phyloP scores from a whole-genome alignment of 495 filamentous ascomycete genomes.

The Daldinia caldariorum region DNA sequence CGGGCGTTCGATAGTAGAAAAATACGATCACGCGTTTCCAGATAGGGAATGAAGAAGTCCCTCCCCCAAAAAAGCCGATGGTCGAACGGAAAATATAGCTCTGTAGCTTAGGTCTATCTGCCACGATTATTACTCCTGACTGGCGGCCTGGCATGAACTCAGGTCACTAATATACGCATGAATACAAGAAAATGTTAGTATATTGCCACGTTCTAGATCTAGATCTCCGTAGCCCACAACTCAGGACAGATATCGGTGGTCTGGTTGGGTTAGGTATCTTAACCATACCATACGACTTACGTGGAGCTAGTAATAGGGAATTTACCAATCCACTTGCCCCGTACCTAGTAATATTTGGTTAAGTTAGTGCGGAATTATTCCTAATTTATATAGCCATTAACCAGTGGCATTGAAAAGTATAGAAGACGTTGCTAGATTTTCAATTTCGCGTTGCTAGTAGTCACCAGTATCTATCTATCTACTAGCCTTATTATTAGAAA shows the following conservation, averaged over 20 bases:
- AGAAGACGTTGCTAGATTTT: not conserved
- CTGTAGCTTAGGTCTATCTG: constrained; percentile 16
- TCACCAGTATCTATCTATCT: too few relatives aligned
- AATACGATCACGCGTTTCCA: constrained; percentile 14
- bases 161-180: constrained; percentile 22
- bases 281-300: too few relatives aligned
- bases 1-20: constrained; percentile 22
- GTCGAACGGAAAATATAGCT: constrained; percentile 12
- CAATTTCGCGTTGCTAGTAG: too few relatives aligned
- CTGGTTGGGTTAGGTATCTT: not conserved
- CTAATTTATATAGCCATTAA: too few relatives aligned
- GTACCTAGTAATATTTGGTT: not conserved
- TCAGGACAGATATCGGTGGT: not conserved
- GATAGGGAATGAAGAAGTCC: constrained; percentile 14
- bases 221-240: not conserved
- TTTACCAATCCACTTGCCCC: not conserved
- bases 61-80: not conserved
- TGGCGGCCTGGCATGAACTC: not conserved
- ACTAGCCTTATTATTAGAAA: too few relatives aligned
- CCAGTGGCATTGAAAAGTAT: not conserved
- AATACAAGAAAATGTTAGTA: constrained; percentile 33
- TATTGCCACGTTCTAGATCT: not conserved
- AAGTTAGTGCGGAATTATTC: not conserved
- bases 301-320: too few relatives aligned
- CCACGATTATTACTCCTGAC: constrained; percentile 4